phyloP scores from a whole-genome alignment of 768 basidiomycete species.

The Boletellus ananiceps region DNA sequence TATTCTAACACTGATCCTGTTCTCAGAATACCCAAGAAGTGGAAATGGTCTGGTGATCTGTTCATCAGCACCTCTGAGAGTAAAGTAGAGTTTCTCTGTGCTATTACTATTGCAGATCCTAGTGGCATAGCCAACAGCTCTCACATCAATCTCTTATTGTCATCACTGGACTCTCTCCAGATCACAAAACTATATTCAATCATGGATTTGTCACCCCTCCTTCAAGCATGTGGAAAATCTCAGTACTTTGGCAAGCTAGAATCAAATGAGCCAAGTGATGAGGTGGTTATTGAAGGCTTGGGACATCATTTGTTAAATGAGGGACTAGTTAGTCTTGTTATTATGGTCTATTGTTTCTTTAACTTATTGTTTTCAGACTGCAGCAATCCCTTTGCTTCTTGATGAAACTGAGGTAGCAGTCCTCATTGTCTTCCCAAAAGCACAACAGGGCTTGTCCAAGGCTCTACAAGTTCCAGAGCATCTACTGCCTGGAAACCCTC shows the following conservation, averaged over 20 bases:
- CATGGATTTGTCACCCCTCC: conserved; percentile 42
- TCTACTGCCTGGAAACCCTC: conserved; percentile 11
- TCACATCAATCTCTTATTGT: conserved; percentile 47
- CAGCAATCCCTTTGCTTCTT: conserved; percentile 43
- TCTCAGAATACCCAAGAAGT: conserved; percentile 53
- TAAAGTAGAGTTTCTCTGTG: conserved; percentile 44
- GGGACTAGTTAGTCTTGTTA: conserved; percentile 39
- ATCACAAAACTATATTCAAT: conserved; percentile 47
- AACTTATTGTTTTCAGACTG: conserved; percentile 36
- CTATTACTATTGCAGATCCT: conserved; percentile 44
- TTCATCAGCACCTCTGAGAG: conserved; percentile 36
- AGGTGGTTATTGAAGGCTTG: conserved; percentile 37
- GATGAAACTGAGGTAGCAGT: conserved; percentile 47
- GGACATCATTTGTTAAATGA: conserved; percentile 43
- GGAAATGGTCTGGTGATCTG: conserved; percentile 62
- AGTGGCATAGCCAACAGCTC: conserved; percentile 41
- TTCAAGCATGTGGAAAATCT: conserved; percentile 45
- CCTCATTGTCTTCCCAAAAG: conserved; percentile 51
- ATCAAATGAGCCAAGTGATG: conserved; percentile 38
- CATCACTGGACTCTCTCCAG: conserved; percentile 37
- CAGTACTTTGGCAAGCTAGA: conserved; percentile 53
- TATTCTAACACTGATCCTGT: conserved; percentile 3
- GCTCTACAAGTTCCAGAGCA: conserved; percentile 40
- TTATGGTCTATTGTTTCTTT: not conserved
- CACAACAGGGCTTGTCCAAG: conserved; percentile 31